Base-by-base conservation (phyloP, 139 green algal genomes). In the Chlorella sp. region DNA sequence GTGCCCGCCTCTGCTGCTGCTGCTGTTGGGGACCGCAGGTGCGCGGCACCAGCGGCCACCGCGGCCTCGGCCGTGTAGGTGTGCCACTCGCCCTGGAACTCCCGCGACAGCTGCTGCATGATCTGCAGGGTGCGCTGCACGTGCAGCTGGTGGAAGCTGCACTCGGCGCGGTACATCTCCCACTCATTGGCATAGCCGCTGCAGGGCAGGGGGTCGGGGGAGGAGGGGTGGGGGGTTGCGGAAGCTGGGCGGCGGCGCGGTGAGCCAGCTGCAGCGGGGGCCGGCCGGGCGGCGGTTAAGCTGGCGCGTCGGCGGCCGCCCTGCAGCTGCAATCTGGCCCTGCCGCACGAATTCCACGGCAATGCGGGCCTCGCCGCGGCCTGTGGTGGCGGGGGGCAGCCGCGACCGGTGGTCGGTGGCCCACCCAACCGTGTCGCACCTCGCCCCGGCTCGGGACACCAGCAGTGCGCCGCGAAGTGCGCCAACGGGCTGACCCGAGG, bases 81-180 rank as follows among this genome's bases (percentile, higher is more conserved):
- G 72, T 48, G 72, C 72, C 36, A 60, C 32, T 78, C 72, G 28
- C 28, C 34, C 9, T 36, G n/a, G n/a, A 73, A 38, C 36, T 41
- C 67, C 14, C 22, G 43, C 32, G 56, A 46, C 30, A 78, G 44
- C 26, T 32, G 20, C 43, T 60, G 24, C 11, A 48, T 48, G 43
- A 32, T 30, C 70, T 38, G 36, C 20, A 48, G 36, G 30, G 56
- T 78, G 72, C 43, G 36, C 72, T 78, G 43, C 72, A 78, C 40
- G 43, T 60, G 72, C 30, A 46, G 43, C 43, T 48, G 43, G 43
- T 78, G 72, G 36, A 64, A 64, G 16, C 43, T 30, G 60, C 77
- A 83, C 77, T 83, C 80, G 6, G 65, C 69, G 26, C 41, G 69
- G 69, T 85, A 85, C 34, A 62, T 44, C 62, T 85, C 64, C 81